Evolutionary conservation across 306 rosid species (phyloP).

Genomic region (Citrullus amarus): DNA sequence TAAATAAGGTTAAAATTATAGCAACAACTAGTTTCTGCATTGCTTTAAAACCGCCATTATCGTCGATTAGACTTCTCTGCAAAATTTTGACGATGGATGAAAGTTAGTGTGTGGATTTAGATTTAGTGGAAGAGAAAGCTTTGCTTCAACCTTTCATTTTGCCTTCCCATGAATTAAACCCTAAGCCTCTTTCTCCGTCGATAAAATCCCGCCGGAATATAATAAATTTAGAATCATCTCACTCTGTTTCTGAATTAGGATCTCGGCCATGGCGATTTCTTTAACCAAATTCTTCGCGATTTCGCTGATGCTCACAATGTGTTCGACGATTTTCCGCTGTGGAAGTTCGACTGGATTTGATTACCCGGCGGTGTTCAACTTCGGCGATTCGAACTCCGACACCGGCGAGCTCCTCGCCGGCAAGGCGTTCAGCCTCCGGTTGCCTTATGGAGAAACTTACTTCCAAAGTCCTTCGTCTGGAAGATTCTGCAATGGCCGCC

Average conservation of each 20-base stretch:
- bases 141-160: constrained; percentile 20
- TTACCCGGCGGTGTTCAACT: constrained; percentile 68
- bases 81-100: background rate
- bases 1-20: background rate
- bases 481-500: constrained; percentile 57
- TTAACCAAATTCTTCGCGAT: constrained; percentile 15
- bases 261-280: constrained; percentile 25
- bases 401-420: constrained; percentile 66
- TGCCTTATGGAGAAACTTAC: constrained; percentile 51
- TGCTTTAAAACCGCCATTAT: background rate
- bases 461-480: constrained; percentile 40
- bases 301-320: constrained; percentile 14
- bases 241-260: background rate
- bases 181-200: constrained; percentile 10
- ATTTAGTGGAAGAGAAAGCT: background rate
- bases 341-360: constrained; percentile 27
- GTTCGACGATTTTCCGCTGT: constrained; percentile 16
- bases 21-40: background rate
- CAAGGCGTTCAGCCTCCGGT: constrained; percentile 30
- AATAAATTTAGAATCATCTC: background rate
- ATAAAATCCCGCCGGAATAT: constrained; percentile 6
- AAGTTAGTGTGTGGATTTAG: background rate
- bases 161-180: constrained; percentile 32
- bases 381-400: constrained; percentile 80
- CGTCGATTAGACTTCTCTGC: background rate